These are phyloP conservation scores for Monosporascus sp. DNA, from an alignment of 2,329 filamentous ascomycete species.

Conservation along the genomic window DNA sequence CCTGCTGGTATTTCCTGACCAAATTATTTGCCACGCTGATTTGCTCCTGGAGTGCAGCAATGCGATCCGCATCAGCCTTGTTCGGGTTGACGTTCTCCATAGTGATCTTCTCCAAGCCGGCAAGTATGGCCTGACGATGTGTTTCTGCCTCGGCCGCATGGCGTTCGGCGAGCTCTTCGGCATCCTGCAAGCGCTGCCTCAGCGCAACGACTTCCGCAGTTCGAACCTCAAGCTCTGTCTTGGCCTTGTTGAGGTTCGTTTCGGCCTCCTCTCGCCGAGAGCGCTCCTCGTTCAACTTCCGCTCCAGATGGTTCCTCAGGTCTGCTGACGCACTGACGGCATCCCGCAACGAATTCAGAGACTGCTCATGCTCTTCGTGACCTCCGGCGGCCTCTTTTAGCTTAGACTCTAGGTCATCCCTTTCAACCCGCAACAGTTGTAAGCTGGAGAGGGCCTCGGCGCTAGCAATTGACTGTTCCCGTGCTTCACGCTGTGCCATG, in stretches of 20 bases:
- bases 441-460: slow-evolving; percentile 71
- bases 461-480: slow-evolving; percentile 74
- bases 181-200: slow-evolving; percentile 70
- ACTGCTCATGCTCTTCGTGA: slow-evolving; percentile 62
- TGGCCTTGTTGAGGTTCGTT: slow-evolving; percentile 68
- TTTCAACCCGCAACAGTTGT: slow-evolving; percentile 78
- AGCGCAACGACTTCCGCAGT: slow-evolving; percentile 71
- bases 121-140: slow-evolving; percentile 76
- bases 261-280: slow-evolving; percentile 70
- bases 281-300: slow-evolving; percentile 78
- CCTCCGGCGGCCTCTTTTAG: slow-evolving; percentile 62
- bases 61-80: slow-evolving; percentile 57
- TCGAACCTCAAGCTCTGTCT: slow-evolving; percentile 75
- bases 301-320: slow-evolving; percentile 70
- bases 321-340: slow-evolving; percentile 75
- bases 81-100: slow-evolving; percentile 43
- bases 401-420: slow-evolving; percentile 66
- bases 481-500: slow-evolving; percentile 66
- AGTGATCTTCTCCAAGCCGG: slow-evolving; percentile 71
- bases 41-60: slow-evolving; percentile 72
- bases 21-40: slow-evolving; percentile 70
- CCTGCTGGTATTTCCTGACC: slow-evolving; percentile 82
- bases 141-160: slow-evolving; percentile 82
- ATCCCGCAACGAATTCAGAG: slow-evolving; percentile 68
- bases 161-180: slow-evolving; percentile 82